Base-by-base conservation (phyloP, 176 grass and related monocot species). In the Avena atlantica region DNA sequence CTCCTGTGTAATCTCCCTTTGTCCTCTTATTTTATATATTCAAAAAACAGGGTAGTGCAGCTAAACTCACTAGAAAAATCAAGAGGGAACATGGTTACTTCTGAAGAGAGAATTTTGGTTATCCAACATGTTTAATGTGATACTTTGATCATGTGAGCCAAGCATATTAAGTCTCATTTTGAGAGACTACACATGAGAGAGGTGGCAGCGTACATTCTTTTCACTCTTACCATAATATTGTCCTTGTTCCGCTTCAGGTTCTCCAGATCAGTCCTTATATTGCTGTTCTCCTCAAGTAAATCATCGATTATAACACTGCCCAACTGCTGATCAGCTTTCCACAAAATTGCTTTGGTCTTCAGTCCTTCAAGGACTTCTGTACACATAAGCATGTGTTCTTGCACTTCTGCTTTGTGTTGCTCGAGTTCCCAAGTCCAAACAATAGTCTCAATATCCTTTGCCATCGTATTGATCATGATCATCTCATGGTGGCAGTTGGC, bases 371-470 rank as follows among this genome's bases (percentile, higher is more conserved):
- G 67, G 27, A 88, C 47, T 12, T 80, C 84, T 80, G 16, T 72
- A 78, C 89, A 86, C 69, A 47, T 80, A 72, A 85, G 78, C 63
- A 52, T 79, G 70, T 95, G 74, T 70, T 82, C 85, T 68, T 94
- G 78, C 52, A 82, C 61, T 21, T 85, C 36, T 9, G 49, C 25
- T 73, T 89, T 81, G 31, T 85, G 70, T 77, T 85, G 84, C 84
- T 83, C 79, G 71, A 91, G 60, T 84, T 91, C 89, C 24, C 55
- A 77, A 87, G 73, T 19, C 59, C 93, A 57, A 83, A 91, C 84
- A 89, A 89, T 83, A 34, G 85, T 85, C 55, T 91, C 89, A 6
- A 93, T 87, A 40, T 95, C 93, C 67, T 89, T 93, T 83, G 87
- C 65, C 25, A 95, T 76, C 34, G 71, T 70, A 75, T 65, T 64